Conservation (phyloP, 2,329 filamentous ascomycete species). For the Scortechinia acanthostroma region DNA sequence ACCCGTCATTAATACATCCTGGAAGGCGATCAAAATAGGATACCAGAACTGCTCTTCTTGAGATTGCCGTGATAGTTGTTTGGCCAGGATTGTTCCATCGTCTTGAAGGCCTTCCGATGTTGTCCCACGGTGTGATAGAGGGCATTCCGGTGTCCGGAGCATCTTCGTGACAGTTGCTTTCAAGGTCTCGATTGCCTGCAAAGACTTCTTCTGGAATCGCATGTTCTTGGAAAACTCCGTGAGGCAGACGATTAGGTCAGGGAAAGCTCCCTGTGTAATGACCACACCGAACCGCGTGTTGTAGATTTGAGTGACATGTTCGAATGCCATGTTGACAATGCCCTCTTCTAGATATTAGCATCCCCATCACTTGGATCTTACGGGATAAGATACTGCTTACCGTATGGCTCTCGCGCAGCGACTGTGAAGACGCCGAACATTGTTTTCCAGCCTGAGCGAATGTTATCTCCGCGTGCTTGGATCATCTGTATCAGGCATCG, state of each 20-base stretch:
- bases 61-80: slow-evolving; percentile 70
- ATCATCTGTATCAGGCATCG: slow-evolving; percentile 98
- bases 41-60: slow-evolving; percentile 99
- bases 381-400: background rate
- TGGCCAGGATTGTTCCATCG: slow-evolving; percentile 13
- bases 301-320: slow-evolving; percentile 93
- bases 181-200: slow-evolving; percentile 89
- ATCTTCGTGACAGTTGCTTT: slow-evolving; percentile 92
- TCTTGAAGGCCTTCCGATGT: slow-evolving; percentile 8
- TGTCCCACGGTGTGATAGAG: slow-evolving; percentile 61
- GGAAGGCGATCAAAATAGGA: slow-evolving; percentile 93
- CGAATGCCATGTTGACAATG: slow-evolving; percentile 93
- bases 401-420: slow-evolving; percentile 71
- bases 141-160: slow-evolving; percentile 91
- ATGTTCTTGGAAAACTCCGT: slow-evolving; percentile 99
- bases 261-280: slow-evolving; percentile 92
- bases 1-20: slow-evolving; percentile 97
- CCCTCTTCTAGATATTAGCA: slow-evolving; percentile 66
- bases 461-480: slow-evolving; percentile 90
- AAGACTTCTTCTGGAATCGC: slow-evolving; percentile 95
- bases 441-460: slow-evolving; percentile 94
- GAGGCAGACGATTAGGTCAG: slow-evolving; percentile 88
- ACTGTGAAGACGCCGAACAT: slow-evolving; percentile 99
- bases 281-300: slow-evolving; percentile 92
- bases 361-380: background rate